Evolutionary conservation across 352 stramenopile genomes (phyloP), one percentile per base, ranked within the genome.

Genomic region (Phytophthora pisi): DNA sequence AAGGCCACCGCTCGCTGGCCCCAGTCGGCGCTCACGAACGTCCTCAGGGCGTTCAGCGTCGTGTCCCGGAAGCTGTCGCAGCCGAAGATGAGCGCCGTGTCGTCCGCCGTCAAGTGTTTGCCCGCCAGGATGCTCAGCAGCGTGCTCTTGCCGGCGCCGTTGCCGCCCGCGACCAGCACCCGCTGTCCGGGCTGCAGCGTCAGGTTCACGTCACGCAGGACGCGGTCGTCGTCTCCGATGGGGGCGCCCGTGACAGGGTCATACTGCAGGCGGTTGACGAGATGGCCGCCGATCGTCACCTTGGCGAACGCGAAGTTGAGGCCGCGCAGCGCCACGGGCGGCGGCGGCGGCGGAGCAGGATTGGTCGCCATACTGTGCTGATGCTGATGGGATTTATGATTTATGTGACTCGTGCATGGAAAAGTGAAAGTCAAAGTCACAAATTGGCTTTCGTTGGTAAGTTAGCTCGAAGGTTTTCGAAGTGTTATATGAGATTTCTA

Each of bases 11-110:
- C 96, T 9, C 94, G 87, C 72, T 98, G 97, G 11, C 97, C 97
- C 97, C 97, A 99, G 64, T 99, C 95, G 28, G 90, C 97, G 70
- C 97, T 97, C 46, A 99, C 86, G 72, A 98, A 99, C 3, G 95
- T 89, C 38, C 96, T 85, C 52, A 97, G 68, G 64, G 92, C 88
- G 74, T 99, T 99, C 6, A 99, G 78, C 51, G 74, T 89, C 38
- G 97, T 99, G 68, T 99, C 96, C 16, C 96, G 93, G 76, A 99
- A 99, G 28, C 91, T 92, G 71, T 99, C 90, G 31, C 95, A 88
- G 0, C 93, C 93, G 53, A 98, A 92, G 26, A 96, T 57, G 13
- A 84, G 64, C 63, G 66, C 82, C 67, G 79, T 97, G 36, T 89
- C 93, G 42, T 94, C 88, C 8, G 95, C 90, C 16, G 91, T 93